Conservation (phyloP, 2,329 filamentous ascomycete genomes). For the Tolypocladium album region DNA sequence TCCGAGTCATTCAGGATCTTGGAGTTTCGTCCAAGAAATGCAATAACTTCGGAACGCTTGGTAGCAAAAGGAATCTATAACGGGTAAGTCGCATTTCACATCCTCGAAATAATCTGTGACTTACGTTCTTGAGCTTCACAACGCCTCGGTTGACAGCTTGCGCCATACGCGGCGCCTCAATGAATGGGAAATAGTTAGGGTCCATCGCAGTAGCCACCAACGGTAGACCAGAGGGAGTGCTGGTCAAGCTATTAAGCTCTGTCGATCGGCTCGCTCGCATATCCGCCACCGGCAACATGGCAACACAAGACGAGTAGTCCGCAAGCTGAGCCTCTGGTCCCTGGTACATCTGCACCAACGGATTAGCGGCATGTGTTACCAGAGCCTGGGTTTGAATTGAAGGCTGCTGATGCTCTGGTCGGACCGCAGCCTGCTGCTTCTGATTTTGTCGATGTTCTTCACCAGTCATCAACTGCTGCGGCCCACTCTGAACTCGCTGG, state of each 20-base stretch:
- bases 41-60: constrained; percentile 42
- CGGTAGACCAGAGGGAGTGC: constrained; percentile 21
- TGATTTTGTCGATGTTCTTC: neutral
- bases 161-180: constrained; percentile 23
- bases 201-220: constrained; percentile 22
- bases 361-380: neutral
- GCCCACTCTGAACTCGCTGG: neutral
- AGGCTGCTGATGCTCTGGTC: neutral
- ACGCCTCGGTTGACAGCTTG: constrained; percentile 28
- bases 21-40: constrained; percentile 47
- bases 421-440: neutral
- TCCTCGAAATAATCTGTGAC: constrained; percentile 10
- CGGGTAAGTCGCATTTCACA: constrained; percentile 1
- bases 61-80: constrained; percentile 44
- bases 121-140: constrained; percentile 39
- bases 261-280: constrained; percentile 20
- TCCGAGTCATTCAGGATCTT: constrained; percentile 41
- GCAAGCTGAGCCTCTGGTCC: neutral
- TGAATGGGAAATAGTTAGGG: constrained; percentile 33
- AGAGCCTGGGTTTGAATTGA: neutral
- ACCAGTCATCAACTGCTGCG: neutral
- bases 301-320: neutral
- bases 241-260: constrained; percentile 25
- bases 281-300: neutral
- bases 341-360: neutral